Conservation (phyloP, 179 eudicot species). For the Beta corolliflora region DNA sequence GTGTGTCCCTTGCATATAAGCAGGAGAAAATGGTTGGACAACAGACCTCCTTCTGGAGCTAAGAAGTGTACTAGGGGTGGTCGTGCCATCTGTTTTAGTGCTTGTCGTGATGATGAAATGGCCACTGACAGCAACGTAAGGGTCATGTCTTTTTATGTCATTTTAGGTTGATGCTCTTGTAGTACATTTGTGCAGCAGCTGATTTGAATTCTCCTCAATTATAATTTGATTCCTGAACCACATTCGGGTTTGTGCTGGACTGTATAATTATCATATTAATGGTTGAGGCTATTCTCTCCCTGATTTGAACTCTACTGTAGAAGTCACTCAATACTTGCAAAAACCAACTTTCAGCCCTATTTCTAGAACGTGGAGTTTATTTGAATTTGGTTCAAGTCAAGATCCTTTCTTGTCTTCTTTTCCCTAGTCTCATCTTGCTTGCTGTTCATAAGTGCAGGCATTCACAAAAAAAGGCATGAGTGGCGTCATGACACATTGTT, state of each 20-base stretch:
- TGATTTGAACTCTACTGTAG: background rate
- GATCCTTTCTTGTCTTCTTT: background rate
- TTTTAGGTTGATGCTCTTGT: slow-evolving; percentile 5
- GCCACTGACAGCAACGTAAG: slow-evolving; percentile 79
- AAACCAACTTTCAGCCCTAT: too few species aligned
- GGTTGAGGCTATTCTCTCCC: too few species aligned
- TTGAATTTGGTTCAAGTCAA: too few species aligned
- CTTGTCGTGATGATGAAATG: slow-evolving; percentile 75
- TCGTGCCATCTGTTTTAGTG: slow-evolving; percentile 70
- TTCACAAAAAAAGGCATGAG: slow-evolving; percentile 47
- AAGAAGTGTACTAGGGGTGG: slow-evolving; percentile 67
- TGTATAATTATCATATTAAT: background rate
- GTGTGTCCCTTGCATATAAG: background rate
- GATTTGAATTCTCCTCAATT: background rate
- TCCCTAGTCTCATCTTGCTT: background rate
- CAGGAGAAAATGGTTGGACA: slow-evolving; percentile 55
- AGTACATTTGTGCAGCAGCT: background rate
- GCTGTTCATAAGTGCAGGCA: slow-evolving; percentile 32
- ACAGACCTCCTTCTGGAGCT: slow-evolving; percentile 57
- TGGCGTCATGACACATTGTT: slow-evolving; percentile 48
- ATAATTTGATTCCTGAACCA: background rate
- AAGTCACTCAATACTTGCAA: background rate
- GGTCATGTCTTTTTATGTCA: background rate
- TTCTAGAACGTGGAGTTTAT: too few species aligned
- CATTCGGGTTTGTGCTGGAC: background rate